Evolutionary conservation across 176 grass and related monocot genomes (phyloP).

Genomic region (Juncus inflexus): DNA sequence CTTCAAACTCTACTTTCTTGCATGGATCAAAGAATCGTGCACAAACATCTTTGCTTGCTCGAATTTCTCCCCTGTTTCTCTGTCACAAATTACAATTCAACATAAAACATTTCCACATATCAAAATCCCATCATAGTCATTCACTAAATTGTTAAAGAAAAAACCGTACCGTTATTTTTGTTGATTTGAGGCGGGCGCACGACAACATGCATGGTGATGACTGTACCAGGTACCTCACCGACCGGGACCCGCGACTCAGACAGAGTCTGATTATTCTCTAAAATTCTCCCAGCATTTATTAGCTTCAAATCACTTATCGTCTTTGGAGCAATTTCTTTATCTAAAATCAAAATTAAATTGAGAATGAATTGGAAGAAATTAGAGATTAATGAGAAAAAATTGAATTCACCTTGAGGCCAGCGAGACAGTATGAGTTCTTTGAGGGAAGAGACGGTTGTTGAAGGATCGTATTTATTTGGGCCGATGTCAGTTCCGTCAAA

Average conservation of each 20-base stretch:
- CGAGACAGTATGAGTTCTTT: conserved; percentile 80
- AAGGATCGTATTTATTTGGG: conserved; percentile 75
- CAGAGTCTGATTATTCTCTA: conserved; percentile 78
- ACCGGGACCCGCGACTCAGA: conserved; percentile 67
- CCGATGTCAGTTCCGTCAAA: conserved; percentile 86
- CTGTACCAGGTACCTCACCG: conserved; percentile 76
- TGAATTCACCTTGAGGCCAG: conserved; percentile 80
- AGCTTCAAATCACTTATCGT: conserved; percentile 84
- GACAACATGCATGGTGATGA: conserved; percentile 96
- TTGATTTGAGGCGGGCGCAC: conserved; percentile 70
- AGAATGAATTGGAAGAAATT: conserved; percentile 10
- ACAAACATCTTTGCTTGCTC: conserved; percentile 59
- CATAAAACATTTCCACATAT: background rate
- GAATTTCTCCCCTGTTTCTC: conserved; percentile 56
- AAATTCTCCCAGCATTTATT: conserved; percentile 91
- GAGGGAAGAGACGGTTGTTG: conserved; percentile 68
- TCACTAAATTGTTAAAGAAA: conserved; percentile 26
- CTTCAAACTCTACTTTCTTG: no score
- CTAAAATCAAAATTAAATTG: conserved; percentile 35
- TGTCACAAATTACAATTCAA: conserved; percentile 32
- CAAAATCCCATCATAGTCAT: background rate
- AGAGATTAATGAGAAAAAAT: conserved; percentile 4
- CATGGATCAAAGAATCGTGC: conserved; percentile 57
- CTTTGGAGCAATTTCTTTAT: conserved; percentile 64
- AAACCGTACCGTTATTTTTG: conserved; percentile 56